phyloP scores from a whole-genome alignment of 495 filamentous ascomycete species.

The Xylaria venustula region DNA sequence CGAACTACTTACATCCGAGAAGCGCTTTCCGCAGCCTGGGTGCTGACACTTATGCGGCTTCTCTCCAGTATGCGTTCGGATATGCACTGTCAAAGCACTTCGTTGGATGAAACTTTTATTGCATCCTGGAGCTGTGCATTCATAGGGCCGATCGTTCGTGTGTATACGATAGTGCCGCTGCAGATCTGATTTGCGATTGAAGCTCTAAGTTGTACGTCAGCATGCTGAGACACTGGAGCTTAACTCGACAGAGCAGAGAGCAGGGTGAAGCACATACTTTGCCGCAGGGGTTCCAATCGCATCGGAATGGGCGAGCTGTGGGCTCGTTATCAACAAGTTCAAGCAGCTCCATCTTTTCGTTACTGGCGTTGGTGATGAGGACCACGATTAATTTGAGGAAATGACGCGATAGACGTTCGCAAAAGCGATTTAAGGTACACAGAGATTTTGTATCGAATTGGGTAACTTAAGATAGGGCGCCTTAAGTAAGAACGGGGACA shows the following conservation, averaged over 20 bases:
- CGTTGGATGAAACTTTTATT: constrained; percentile 89
- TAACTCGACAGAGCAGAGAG: constrained; percentile 9
- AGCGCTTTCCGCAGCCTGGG: constrained; percentile 76
- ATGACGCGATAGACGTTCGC: not conserved
- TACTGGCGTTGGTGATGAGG: not conserved
- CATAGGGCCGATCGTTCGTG: constrained; percentile 86
- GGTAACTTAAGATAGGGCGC: not conserved
- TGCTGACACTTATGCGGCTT: constrained; percentile 85
- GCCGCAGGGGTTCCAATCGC: constrained; percentile 50
- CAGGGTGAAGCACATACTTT: constrained; percentile 42
- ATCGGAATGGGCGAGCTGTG: constrained; percentile 51
- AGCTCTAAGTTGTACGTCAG: constrained; percentile 51
- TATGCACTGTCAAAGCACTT: constrained; percentile 84
- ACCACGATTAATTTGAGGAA: not conserved
- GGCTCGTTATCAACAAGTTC: constrained; percentile 55
- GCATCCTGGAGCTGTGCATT: constrained; percentile 57
- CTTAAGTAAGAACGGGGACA: constrained; percentile 18
- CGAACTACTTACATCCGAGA: constrained; percentile 70
- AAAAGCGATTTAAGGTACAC: not conserved
- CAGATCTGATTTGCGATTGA: constrained; percentile 91
- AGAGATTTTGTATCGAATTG: constrained; percentile 11
- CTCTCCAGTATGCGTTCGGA: constrained; percentile 83
- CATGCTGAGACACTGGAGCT: constrained; percentile 19
- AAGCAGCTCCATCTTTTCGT: constrained; percentile 51
- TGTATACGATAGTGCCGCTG: constrained; percentile 87